Evolutionary conservation across 768 basidiomycete genomes (phyloP).

Genomic region (Macrolepiota albuminosa): DNA sequence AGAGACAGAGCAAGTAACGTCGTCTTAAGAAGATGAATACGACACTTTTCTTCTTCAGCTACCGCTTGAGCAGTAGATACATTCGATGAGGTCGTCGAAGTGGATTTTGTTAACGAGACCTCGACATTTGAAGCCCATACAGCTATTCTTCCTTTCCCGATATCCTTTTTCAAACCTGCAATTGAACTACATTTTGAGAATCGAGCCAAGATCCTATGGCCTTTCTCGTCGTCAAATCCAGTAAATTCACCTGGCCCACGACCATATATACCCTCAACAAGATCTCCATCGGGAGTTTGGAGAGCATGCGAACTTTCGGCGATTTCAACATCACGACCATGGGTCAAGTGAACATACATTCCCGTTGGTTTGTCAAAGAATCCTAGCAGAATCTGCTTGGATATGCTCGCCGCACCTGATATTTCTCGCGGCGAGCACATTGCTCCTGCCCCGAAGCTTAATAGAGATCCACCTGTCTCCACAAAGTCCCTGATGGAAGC

Average conservation of each 20-base stretch:
- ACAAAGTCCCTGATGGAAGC: conserved; percentile 55
- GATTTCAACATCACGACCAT: conserved; percentile 6
- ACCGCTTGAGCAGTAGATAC: conserved; percentile 10
- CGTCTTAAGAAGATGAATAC: conserved; percentile 23
- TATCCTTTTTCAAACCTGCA: conserved; percentile 26
- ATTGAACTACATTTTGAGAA: conserved; percentile 20
- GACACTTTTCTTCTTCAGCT: conserved; percentile 19
- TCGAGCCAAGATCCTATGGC: conserved; percentile 26
- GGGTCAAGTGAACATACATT: conserved; percentile 25
- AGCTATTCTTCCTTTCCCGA: conserved; percentile 45
- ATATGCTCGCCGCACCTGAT: conserved; percentile 13
- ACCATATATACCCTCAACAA: conserved; percentile 25
- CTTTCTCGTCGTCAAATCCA: conserved; percentile 25
- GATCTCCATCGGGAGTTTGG: conserved; percentile 16
- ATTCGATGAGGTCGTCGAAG: conserved; percentile 20
- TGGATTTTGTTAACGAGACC: conserved; percentile 39
- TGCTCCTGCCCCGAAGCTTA: conserved; percentile 61
- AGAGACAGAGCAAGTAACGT: conserved; percentile 32
- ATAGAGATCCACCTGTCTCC: conserved; percentile 61
- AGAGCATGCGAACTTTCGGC: conserved; percentile 15
- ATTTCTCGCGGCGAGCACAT: conserved; percentile 31
- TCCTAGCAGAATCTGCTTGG: conserved; percentile 26
- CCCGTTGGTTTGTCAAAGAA: conserved; percentile 31
- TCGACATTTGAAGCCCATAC: conserved; percentile 61
- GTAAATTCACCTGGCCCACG: conserved; percentile 20